Evolutionary conservation across 1,284 basidiomycete genomes (phyloP), one percentile per base, ranked within the genome.

Genomic region (Pascua sp.): DNA sequence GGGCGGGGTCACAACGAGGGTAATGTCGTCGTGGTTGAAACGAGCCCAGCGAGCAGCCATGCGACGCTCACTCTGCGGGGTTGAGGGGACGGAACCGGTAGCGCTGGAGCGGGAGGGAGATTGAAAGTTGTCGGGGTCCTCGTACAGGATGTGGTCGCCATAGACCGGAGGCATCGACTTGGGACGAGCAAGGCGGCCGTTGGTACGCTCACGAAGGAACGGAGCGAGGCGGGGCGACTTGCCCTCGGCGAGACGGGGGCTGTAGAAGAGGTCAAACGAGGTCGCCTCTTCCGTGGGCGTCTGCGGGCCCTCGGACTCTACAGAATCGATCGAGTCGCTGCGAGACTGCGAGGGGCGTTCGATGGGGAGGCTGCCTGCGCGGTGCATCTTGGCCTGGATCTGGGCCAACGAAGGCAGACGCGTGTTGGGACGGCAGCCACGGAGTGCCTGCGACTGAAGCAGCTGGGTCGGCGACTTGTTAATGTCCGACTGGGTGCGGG

Each of bases 301-400:
- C 38, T 68, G 56, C 1, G 71, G 58, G 16, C 71, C 73, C 40
- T 71, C 58, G 7, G 68, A 69, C 43, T 72, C 71, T 11, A 65
- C 48, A 32, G 64, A 61, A 51, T 61, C 57, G n/a, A 60, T 42
- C 40, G 57, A 60, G 47, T 63, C 55, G 54, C 54, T 56, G 42
- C 62, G 58, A 4, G 40, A 18, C n/a, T 56, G 51, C 24, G 32
- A 36, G 15, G 45, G 42, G 38, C 46, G 16, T 7, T 11, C 15
- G n/a, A 24, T 12, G 36, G n/a, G n/a, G n/a, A n/a, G n/a, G n/a
- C n/a, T n/a, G n/a, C n/a, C n/a, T n/a, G n/a, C 41, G 41, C 49
- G 48, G 50, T 52, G 49, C 59, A 76, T 65, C 64, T 70, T 69
- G 18, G 70, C 70, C 53, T 76, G 71, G 42, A 76, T 74, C 66